Base-by-base conservation (phyloP, 495 filamentous ascomycete species). In the Annulohypoxylon maeteangense region DNA sequence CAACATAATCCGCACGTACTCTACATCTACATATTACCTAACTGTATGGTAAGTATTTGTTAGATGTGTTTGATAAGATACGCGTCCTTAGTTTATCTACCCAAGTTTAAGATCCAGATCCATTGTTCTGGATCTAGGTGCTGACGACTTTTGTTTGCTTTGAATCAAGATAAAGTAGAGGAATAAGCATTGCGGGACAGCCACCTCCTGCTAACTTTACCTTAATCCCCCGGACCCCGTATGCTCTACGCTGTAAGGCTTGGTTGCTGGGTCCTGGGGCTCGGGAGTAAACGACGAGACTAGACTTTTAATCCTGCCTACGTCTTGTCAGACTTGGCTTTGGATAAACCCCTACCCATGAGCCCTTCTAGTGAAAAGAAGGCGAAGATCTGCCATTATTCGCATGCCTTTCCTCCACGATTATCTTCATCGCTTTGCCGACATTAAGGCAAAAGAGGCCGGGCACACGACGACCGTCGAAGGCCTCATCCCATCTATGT, bases 341-440 rank as follows among this genome's bases (percentile, higher is more conserved):
- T 45, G 12, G 44, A 10, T 29, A 32, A 59, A 67, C 44, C 69
- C 69, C 64, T 63, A 61, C 69, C 69, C 69, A 72, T 51, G 69
- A 50, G 11, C 31, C 58, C 44, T 60, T 32, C n/a, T 53, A 22
- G 23, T 47, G 8, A 54, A 23, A 25, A 62, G 25, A 48, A 47
- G 44, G 29, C 48, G 20, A 47, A 12, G 62, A 67, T 58, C 42
- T 62, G 36, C 4, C 32, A 53, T 51, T 8, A 20, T 48, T 45
- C 51, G 36, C 14, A 51, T 51, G 32, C 38, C 38, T 48, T 62
- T 38, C 56, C 51, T 65, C 44, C 61, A 47, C 20, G 51, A 61
- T 59, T 14, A n/a, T 60, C 23, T 44, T 44, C 27, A 29, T 38
- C 45, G 25, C 25, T 34, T 48, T 48, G 7, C 47, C 22, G 38